Evolutionary conservation across 2,329 filamentous ascomycete genomes (phyloP).

Genomic region (Phoma sp.): DNA sequence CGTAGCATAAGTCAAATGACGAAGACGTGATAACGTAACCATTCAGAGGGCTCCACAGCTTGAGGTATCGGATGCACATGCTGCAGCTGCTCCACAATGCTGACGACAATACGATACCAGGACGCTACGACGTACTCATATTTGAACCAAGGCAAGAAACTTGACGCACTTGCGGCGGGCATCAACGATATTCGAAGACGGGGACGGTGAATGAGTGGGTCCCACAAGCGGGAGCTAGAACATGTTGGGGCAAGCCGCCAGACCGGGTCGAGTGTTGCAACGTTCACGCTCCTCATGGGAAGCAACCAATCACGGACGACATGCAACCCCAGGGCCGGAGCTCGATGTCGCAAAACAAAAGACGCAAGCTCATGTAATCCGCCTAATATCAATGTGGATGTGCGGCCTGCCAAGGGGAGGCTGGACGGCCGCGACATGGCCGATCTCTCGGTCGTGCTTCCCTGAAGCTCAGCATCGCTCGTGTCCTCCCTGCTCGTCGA

Average conservation of each 20-base stretch:
- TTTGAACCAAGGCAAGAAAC: too few relatives aligned
- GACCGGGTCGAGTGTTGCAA: constrained; percentile 25
- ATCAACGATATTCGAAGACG: too few relatives aligned
- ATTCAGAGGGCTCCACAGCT: too few relatives aligned
- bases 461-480: constrained; percentile 4
- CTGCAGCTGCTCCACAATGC: neutral
- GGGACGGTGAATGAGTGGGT: neutral
- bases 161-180: too few relatives aligned
- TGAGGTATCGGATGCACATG: neutral
- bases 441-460: neutral
- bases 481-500: constrained; percentile 1
- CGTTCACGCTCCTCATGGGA: constrained; percentile 30
- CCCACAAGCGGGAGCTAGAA: constrained; percentile 21
- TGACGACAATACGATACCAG: too few relatives aligned
- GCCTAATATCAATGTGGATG: constrained; percentile 43
- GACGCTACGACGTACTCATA: too few relatives aligned
- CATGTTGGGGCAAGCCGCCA: constrained; percentile 14
- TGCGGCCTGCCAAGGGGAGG: constrained; percentile 31
- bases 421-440: constrained; percentile 20
- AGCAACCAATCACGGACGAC: constrained; percentile 39
- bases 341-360: constrained; percentile 25
- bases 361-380: constrained; percentile 39
- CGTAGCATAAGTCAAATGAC: too few relatives aligned
- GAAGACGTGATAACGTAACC: too few relatives aligned
- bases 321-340: constrained; percentile 27